phyloP scores from a whole-genome alignment of 1,284 basidiomycete genomes.

The Cryptococcus sp. region DNA sequence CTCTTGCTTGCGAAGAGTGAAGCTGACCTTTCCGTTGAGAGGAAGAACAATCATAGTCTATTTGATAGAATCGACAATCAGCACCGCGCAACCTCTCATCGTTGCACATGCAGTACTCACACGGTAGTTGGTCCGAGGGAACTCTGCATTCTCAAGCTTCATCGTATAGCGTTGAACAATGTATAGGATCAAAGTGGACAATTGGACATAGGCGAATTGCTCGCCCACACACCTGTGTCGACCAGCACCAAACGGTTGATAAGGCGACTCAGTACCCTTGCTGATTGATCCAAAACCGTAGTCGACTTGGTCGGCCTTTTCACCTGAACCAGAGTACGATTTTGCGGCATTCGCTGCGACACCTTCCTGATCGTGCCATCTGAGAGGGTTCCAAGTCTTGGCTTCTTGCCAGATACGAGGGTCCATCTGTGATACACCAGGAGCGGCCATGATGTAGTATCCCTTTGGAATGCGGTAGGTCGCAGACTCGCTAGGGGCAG shows the following conservation, averaged over 20 bases:
- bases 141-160: constrained; percentile 60
- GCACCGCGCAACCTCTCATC: neutral
- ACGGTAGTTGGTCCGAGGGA: constrained; percentile 88
- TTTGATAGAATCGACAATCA: neutral
- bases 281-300: constrained; percentile 93
- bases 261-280: constrained; percentile 87
- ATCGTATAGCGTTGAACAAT: constrained; percentile 77
- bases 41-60: constrained; percentile 74
- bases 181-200: constrained; percentile 79
- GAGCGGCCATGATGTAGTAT: constrained; percentile 86
- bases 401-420: constrained; percentile 78
- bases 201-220: constrained; percentile 92
- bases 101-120: constrained; percentile 58
- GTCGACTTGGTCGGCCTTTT: constrained; percentile 82
- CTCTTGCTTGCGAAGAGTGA: constrained; percentile 31
- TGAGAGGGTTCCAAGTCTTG: constrained; percentile 70
- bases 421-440: constrained; percentile 86
- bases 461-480: constrained; percentile 88
- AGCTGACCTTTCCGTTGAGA: constrained; percentile 33
- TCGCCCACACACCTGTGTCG: constrained; percentile 68
- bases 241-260: constrained; percentile 96
- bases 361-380: constrained; percentile 82
- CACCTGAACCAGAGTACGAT: constrained; percentile 70
- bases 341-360: constrained; percentile 74
- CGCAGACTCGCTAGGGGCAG: constrained; percentile 68